Percentiles rank a stretch among this genome's conserved stretches.
Conservation (phyloP, 2,329 filamentous ascomycete species). For the Aspergillus sp. region DNA sequence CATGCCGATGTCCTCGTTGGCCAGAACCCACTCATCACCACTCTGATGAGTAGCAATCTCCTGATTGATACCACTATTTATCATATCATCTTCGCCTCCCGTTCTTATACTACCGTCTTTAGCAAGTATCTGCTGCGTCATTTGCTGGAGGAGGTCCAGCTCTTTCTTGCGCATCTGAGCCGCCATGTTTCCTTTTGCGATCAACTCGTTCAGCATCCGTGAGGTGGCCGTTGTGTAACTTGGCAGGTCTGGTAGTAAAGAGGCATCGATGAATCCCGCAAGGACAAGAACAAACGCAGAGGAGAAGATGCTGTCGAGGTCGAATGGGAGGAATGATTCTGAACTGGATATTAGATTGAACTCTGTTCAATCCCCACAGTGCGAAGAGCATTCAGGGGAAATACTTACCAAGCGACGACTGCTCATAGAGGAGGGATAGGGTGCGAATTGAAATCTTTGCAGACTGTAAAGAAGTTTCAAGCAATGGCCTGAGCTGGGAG, state of each 20-base stretch:
- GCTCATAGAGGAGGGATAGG: not conserved
- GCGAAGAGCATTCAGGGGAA: too few relatives aligned
- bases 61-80: too few relatives aligned
- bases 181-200: not conserved
- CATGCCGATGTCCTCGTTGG: not conserved
- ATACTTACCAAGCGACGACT: not conserved
- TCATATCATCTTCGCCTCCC: not conserved
- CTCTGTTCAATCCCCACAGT: not conserved
- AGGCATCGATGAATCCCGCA: not conserved
- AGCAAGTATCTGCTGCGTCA: not conserved
- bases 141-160: conserved; percentile 1
- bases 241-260: not conserved
- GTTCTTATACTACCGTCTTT: not conserved
- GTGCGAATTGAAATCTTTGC: not conserved
- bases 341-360: not conserved
- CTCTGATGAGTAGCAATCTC: too few relatives aligned
- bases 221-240: not conserved
- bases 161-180: not conserved
- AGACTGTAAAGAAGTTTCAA: not conserved
- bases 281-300: not conserved
- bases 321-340: conserved; percentile 2
- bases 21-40: too few relatives aligned
- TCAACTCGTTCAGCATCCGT: not conserved
- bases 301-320: not conserved
- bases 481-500: not conserved